Evolutionary conservation across 2,329 filamentous ascomycete genomes (phyloP).

Genomic region (Scytalidium sp.): DNA sequence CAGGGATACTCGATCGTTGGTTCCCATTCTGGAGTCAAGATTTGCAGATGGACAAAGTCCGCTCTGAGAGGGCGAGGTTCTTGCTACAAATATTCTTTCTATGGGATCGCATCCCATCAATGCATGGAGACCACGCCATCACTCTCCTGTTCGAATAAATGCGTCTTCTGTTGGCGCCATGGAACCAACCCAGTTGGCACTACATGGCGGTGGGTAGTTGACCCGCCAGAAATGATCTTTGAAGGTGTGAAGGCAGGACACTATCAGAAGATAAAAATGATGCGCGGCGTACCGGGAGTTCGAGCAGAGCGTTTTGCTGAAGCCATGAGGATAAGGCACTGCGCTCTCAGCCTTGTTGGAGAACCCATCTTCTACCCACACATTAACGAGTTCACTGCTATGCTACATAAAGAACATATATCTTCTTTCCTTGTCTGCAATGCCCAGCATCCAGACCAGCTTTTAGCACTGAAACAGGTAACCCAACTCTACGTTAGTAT

Average conservation of each 20-base stretch:
- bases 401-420: slow-evolving; percentile 84
- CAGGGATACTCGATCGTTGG: slow-evolving; percentile 96
- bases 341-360: slow-evolving; percentile 86
- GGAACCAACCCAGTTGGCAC: slow-evolving; percentile 96
- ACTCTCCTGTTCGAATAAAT: slow-evolving; percentile 95
- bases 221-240: slow-evolving; percentile 87
- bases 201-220: slow-evolving; percentile 94
- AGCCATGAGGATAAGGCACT: slow-evolving; percentile 90
- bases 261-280: slow-evolving; percentile 97
- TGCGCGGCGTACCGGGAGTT: slow-evolving; percentile 90
- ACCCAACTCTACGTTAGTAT: slow-evolving; percentile 97
- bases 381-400: slow-evolving; percentile 84
- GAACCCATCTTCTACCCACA: slow-evolving; percentile 99
- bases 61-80: slow-evolving; percentile 88
- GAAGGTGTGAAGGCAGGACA: slow-evolving; percentile 86
- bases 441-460: slow-evolving; percentile 90
- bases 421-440: slow-evolving; percentile 97
- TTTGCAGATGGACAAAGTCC: slow-evolving; percentile 98
- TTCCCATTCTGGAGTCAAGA: slow-evolving; percentile 94
- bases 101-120: slow-evolving; percentile 92
- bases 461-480: slow-evolving; percentile 76
- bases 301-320: slow-evolving; percentile 88
- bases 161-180: slow-evolving; percentile 98
- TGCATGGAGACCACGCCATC: slow-evolving; percentile 99
- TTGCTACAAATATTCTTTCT: slow-evolving; percentile 98